Evolutionary conservation across 495 filamentous ascomycete species (phyloP), one percentile per base, ranked within the genome.

Genomic region (Arthonia radiata): DNA sequence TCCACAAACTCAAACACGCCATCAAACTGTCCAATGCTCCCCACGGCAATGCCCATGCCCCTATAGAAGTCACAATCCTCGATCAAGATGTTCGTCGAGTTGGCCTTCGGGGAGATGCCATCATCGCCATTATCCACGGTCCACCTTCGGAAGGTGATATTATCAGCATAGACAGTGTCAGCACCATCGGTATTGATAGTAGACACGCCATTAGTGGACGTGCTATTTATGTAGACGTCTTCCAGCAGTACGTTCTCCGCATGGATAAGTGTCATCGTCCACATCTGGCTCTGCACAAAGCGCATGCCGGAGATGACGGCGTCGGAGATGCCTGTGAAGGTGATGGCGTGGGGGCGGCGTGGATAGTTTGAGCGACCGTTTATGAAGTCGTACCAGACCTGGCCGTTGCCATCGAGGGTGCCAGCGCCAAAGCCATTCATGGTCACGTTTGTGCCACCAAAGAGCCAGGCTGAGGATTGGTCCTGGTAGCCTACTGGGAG

Each of bases 371-470:
- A 47, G 18, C 42, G 41, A 6, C 42, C 35, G 7, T 38, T 36
- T 15, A 43, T 37, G 27, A 34, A 49, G 28, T 44, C 37, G 27
- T 57, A 55, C 52, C 56, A 60, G 3, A 43, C 36, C 26, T 58
- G 52, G 5, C 56, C 56, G 27, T 59, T 56, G 10, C 56, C 56
- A 29, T 58, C 42, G 13, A 59, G 39, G 19, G 47, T 51, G 8
- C 56, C 56, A 12, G 31, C 28, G 6, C 49, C 53, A 26, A 47
- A 29, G 16, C 50, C 49, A 15, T 47, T 34, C 16, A 54, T 32
- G 17, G 35, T 36, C 25, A 57, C 42, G 15, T 52, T 52, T 15
- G 42, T 41, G 3, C 56, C 56, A 13, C 53, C 54, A 3, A 60
- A 34, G n/a, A 49, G 35, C 42, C 47, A 58, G 0, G 53, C 56